Conservation (phyloP, 2,329 filamentous ascomycete genomes). For the Alternaria ventricosa region DNA sequence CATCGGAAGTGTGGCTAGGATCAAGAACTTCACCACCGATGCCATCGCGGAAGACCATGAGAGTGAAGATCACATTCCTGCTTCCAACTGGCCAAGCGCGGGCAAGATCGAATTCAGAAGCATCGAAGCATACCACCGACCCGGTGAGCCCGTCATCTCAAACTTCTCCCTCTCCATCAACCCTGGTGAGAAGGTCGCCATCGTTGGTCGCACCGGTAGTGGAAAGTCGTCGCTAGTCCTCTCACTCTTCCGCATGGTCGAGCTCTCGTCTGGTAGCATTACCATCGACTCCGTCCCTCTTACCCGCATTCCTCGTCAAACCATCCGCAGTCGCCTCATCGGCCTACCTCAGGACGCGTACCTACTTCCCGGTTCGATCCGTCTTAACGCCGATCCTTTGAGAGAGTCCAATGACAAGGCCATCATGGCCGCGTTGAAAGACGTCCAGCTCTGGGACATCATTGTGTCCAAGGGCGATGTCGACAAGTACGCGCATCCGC, state of each 20-base stretch:
- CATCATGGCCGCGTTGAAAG: conserved; percentile 53
- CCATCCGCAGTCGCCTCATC: conserved; percentile 55
- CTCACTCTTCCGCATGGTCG: conserved; percentile 58
- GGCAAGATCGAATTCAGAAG: conserved; percentile 54
- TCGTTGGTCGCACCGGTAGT: conserved; percentile 63
- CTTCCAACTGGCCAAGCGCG: conserved; percentile 52
- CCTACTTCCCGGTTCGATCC: conserved; percentile 56
- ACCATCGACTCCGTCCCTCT: conserved; percentile 58
- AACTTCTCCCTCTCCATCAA: conserved; percentile 56
- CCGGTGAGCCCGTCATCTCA: conserved; percentile 50
- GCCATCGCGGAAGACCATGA: conserved; percentile 59
- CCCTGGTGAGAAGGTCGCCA: conserved; percentile 57
- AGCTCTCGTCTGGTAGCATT: conserved; percentile 53
- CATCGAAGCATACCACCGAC: conserved; percentile 55
- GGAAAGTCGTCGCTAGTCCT: conserved; percentile 61
- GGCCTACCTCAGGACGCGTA: conserved; percentile 61
- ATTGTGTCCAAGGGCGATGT: conserved; percentile 45
- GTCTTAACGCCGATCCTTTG: conserved; percentile 58
- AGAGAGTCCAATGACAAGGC: conserved; percentile 46
- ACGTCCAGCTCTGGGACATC: conserved; percentile 54
- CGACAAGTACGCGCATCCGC: conserved; percentile 39
- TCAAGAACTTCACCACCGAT: conserved; percentile 60
- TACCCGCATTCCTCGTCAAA: conserved; percentile 50
- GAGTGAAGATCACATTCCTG: conserved; percentile 53
- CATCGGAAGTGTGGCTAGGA: conserved; percentile 63